Base-by-base conservation (phyloP, 768 basidiomycete genomes). In the Tricholomella constricta region DNA sequence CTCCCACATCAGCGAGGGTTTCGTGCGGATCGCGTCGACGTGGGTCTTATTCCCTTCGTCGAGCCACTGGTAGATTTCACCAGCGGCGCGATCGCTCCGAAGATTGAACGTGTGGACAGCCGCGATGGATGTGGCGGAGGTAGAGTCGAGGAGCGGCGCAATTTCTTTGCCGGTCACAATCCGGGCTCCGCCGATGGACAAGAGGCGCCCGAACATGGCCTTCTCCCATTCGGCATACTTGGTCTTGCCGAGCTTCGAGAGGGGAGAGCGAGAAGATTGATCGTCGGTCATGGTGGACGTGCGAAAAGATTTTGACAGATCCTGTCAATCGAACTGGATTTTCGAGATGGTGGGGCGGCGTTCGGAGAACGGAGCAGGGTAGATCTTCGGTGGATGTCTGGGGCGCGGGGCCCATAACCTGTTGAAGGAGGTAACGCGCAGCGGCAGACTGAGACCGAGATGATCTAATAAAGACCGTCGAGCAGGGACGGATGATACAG, bases 11-110 rank as follows among this genome's bases (percentile, higher is more conserved):
- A 10, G 12, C 1, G 27, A 27, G n/a, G 48, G 27, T 5, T 42
- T 17, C 15, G 12, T 20, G n/a, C 48, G 25, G 8, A 42, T 38
- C 5, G 17, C 19, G 27, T 50, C 29, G 26, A 50, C 38, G 38
- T 51, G 41, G 3, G 38, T 43, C 35, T 49, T 38, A n/a, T 49
- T 49, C n/a, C 48, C 37, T 29, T 40, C 48, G 11, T 29, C 29
- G 29, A 29, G 29, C n/a, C n/a, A n/a, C n/a, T n/a, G n/a, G n/a
- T n/a, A n/a, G n/a, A n/a, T n/a, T n/a, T n/a, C n/a, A n/a, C n/a
- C n/a, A n/a, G n/a, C n/a, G n/a, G n/a, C n/a, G n/a, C n/a, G n/a
- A n/a, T n/a, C n/a, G n/a, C n/a, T n/a, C n/a, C n/a, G n/a, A n/a
- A n/a, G n/a, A n/a, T n/a, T n/a, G n/a, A n/a, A n/a, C n/a, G n/a